Percentiles rank a stretch among this genome's conserved stretches.
These are phyloP conservation scores for Populus deltoides DNA, from an alignment of 345 rosid species.

Conservation along the genomic window DNA sequence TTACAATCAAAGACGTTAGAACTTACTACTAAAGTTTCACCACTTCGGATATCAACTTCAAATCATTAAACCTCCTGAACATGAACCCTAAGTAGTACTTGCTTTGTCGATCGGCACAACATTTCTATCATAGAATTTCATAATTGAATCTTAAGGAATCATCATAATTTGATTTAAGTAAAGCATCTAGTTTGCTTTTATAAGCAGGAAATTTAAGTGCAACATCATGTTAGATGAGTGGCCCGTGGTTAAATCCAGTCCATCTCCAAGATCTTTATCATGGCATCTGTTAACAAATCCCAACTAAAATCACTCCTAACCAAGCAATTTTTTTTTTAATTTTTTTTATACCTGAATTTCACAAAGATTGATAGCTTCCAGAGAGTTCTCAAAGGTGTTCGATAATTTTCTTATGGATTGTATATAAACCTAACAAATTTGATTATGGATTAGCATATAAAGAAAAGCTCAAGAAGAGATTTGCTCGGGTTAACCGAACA, in stretches of 20 bases:
- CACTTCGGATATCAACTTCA: slow-evolving; percentile 20
- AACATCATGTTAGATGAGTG: not conserved
- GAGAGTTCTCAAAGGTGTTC: no score
- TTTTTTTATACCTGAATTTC: not conserved
- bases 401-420: no score
- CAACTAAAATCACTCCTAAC: not conserved
- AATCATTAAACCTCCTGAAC: slow-evolving; percentile 27
- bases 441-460: no score
- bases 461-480: no score
- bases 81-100: slow-evolving; percentile 20
- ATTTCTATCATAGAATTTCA: slow-evolving; percentile 23
- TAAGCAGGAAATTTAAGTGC: slow-evolving; percentile 33
- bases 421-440: no score
- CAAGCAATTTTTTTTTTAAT: no score
- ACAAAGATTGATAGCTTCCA: not conserved
- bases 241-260: not conserved
- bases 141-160: slow-evolving; percentile 30
- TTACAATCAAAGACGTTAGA: slow-evolving; percentile 22
- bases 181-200: slow-evolving; percentile 39
- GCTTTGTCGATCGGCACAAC: slow-evolving; percentile 27
- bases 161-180: slow-evolving; percentile 36
- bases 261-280: not conserved
- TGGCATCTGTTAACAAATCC: no score
- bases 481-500: no score
- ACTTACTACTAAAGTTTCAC: slow-evolving; percentile 27